Percentiles rank a stretch among this genome's conserved stretches.
These are phyloP conservation scores for Yueomyces sp. DNA, from an alignment of 805 yeast species.

Conservation along the genomic window DNA sequence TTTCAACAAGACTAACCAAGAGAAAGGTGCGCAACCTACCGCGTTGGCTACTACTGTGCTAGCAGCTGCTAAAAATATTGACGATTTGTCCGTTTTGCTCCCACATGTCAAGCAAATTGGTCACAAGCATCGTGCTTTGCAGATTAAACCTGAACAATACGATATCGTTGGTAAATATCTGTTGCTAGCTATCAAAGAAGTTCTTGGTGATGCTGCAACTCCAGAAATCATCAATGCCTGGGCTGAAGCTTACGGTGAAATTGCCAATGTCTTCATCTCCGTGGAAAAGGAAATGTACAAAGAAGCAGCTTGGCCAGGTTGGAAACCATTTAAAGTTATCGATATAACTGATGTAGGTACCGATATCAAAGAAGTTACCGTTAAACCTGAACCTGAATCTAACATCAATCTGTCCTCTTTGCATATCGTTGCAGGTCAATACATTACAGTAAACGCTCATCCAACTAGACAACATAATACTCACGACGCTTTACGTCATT, in stretches of 20 bases:
- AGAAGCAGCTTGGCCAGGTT: constrained; percentile 45
- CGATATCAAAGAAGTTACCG: constrained; percentile 38
- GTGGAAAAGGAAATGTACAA: constrained; percentile 38
- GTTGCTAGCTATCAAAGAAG: constrained; percentile 38
- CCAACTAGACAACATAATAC: constrained; percentile 26
- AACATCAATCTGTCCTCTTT: constrained; percentile 14
- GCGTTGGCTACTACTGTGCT: constrained; percentile 51
- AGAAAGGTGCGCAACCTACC: constrained; percentile 41
- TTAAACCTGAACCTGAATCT: constrained; percentile 32
- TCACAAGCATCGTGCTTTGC: constrained; percentile 53
- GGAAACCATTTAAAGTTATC: constrained; percentile 36
- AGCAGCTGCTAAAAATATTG: constrained; percentile 49
- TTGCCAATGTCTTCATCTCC: constrained; percentile 47
- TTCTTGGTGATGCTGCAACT: constrained; percentile 50
- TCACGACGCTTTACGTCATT: constrained; percentile 40
- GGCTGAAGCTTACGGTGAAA: constrained; percentile 48
- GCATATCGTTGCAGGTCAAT: constrained; percentile 28
- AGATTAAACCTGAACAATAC: constrained; percentile 50
- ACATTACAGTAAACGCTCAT: constrained; percentile 25
- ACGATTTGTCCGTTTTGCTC: constrained; percentile 38
- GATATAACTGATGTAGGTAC: constrained; percentile 30
- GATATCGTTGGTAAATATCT: constrained; percentile 48
- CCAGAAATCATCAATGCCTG: constrained; percentile 48
- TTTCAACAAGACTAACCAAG: constrained; percentile 50
- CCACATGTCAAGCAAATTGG: constrained; percentile 47